These are phyloP conservation scores for Mycosphaerella sp. DNA, from an alignment of 2,329 filamentous ascomycete genomes.

Conservation along the genomic window DNA sequence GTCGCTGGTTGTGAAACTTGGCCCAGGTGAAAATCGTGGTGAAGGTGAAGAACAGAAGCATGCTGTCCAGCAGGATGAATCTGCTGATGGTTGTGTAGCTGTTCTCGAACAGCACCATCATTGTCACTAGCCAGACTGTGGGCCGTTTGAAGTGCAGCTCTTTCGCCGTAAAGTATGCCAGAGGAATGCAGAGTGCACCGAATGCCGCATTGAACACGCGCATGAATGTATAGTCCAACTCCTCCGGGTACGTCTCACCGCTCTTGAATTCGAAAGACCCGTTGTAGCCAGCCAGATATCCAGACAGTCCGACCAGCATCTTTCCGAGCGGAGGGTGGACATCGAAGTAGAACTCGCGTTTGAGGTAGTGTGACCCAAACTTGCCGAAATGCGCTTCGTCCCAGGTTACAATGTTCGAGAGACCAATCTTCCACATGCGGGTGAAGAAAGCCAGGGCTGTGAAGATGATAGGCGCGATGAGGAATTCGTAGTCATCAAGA, in stretches of 20 bases:
- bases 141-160: conserved; percentile 81
- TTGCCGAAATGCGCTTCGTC: conserved; percentile 84
- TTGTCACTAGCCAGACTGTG: conserved; percentile 87
- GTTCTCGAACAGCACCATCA: conserved; percentile 99
- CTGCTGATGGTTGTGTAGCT: conserved; percentile 98
- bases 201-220: conserved; percentile 95
- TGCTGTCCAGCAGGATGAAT: conserved; percentile 96
- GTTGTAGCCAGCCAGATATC: conserved; percentile 95
- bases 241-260: conserved; percentile 86
- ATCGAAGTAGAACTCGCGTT: conserved; percentile 99
- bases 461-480: conserved; percentile 59
- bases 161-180: conserved; percentile 92
- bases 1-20: conserved; percentile 85
- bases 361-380: conserved; percentile 98
- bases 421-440: conserved; percentile 61
- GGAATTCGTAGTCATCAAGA: conserved; percentile 57
- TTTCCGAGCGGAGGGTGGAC: conserved; percentile 94
- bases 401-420: conserved; percentile 68
- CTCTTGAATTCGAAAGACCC: conserved; percentile 99
- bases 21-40: conserved; percentile 96
- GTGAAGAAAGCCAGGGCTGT: conserved; percentile 60
- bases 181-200: conserved; percentile 81
- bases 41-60: conserved; percentile 98
- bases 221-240: conserved; percentile 98
- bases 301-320: conserved; percentile 94